phyloP scores from a whole-genome alignment of 352 stramenopile species.

The Globisporangium canariense region DNA sequence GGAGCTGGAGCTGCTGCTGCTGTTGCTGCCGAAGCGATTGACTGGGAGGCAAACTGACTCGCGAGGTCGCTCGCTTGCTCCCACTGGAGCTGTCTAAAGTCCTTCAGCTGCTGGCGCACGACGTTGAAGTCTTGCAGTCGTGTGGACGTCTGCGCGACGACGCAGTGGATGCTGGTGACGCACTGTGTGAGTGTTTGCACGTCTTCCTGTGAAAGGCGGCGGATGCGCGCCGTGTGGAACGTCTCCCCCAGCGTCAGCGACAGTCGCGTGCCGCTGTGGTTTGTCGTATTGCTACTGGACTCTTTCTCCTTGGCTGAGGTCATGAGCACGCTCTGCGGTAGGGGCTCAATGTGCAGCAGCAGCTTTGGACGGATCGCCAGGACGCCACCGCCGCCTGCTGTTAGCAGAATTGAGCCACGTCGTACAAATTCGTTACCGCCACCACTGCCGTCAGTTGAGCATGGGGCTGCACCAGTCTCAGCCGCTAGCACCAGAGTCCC shows the following conservation, averaged over 20 bases:
- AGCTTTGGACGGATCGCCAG: conserved; percentile 31
- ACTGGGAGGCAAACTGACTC: conserved; percentile 26
- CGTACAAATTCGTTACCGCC: not conserved
- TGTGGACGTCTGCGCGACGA: conserved; percentile 26
- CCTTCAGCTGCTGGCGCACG: conserved; percentile 26
- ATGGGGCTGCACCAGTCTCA: not conserved
- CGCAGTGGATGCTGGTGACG: conserved; percentile 30
- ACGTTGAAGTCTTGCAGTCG: conserved; percentile 35
- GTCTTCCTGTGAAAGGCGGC: conserved; percentile 28
- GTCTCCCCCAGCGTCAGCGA: conserved; percentile 30
- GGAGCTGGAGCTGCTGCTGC: not conserved
- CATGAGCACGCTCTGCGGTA: conserved; percentile 35
- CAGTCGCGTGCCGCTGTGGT: not conserved
- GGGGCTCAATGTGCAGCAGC: conserved; percentile 39
- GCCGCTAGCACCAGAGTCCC: not conserved
- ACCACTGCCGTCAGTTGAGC: not conserved
- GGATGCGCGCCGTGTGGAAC: conserved; percentile 40
- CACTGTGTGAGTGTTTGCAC: conserved; percentile 28
- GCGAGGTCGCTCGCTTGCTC: conserved; percentile 44
- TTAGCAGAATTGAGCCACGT: not conserved
- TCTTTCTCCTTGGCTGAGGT: conserved; percentile 12
- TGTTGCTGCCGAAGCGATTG: conserved; percentile 7
- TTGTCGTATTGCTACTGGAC: not conserved
- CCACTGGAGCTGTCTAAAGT: conserved; percentile 49
- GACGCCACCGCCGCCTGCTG: not conserved